Conservation (phyloP, 768 basidiomycete genomes). For the Pluteus cervinus region DNA sequence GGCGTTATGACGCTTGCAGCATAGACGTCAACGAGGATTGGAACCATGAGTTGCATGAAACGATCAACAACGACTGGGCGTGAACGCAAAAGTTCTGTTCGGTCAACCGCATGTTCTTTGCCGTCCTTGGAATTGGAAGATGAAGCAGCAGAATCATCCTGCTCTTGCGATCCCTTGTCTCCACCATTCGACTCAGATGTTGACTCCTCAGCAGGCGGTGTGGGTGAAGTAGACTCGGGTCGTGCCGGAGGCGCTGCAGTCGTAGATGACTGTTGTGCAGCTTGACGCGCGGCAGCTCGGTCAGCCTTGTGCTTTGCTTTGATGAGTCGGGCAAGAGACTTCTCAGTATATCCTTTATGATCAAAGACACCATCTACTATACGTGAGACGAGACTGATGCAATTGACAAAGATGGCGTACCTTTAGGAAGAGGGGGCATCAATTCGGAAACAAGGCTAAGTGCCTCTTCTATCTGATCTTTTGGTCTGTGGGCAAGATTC, state of each 20-base stretch:
- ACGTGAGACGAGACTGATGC: constrained; percentile 5
- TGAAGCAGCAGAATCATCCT: constrained; percentile 32
- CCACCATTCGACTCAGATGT: constrained; percentile 16
- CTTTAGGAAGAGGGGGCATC: constrained; percentile 90
- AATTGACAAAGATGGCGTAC: constrained; percentile 29
- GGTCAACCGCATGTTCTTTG: constrained; percentile 37
- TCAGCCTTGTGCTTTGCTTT: constrained; percentile 85
- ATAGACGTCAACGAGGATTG: constrained; percentile 97
- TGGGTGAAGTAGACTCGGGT: constrained; percentile 18
- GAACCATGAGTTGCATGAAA: constrained; percentile 86
- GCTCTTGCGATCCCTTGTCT: constrained; percentile 29
- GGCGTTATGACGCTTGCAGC: constrained; percentile 91
- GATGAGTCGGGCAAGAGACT: constrained; percentile 65
- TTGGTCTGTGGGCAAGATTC: constrained; percentile 91
- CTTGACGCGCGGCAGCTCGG: constrained; percentile 62
- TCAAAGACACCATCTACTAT: constrained; percentile 89
- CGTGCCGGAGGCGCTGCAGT: constrained; percentile 20
- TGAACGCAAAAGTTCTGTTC: constrained; percentile 71
- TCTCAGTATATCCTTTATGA: constrained; percentile 85
- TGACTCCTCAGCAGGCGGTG: constrained; percentile 17
- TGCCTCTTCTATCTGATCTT: constrained; percentile 96
- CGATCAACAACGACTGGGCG: constrained; percentile 72
- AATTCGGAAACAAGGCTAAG: constrained; percentile 86
- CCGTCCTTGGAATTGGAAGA: constrained; percentile 24
- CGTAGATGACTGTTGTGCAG: constrained; percentile 26